A percentile compares a stretch with the other conserved stretches of the same genome.
Evolutionary conservation across 1,284 basidiomycete genomes (phyloP).

Genomic region (Singerocomus inundabilis): DNA sequence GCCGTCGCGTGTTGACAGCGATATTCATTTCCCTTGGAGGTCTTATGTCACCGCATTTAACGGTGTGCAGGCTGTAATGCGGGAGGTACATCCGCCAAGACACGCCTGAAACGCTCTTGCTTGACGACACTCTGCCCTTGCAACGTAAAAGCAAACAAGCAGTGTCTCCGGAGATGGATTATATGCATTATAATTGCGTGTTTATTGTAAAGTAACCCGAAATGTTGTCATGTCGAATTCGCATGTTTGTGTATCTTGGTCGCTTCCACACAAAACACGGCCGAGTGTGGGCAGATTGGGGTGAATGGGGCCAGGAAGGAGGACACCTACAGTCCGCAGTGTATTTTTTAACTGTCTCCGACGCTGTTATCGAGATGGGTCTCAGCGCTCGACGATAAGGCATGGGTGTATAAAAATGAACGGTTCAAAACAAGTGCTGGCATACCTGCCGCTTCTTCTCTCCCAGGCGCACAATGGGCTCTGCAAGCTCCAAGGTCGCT

Average conservation of each 20-base stretch:
- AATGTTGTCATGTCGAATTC: conserved; percentile 6
- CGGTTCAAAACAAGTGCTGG: conserved; percentile 13
- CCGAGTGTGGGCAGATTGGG: not conserved
- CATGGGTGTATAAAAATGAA: conserved; percentile 27
- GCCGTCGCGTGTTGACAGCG: conserved; percentile 5
- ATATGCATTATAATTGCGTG: not conserved
- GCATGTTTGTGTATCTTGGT: not conserved
- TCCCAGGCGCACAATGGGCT: conserved; percentile 22
- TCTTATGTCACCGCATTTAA: conserved; percentile 33
- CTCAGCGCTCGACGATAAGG: conserved; percentile 22
- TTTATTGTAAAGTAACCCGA: not conserved
- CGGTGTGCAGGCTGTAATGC: conserved; percentile 29
- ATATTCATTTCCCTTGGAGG: conserved; percentile 22
- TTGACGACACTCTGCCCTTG: not conserved
- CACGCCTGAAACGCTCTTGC: conserved; percentile 2
- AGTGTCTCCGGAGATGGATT: not conserved
- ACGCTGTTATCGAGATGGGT: conserved; percentile 6
- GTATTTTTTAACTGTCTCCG: too few relatives aligned
- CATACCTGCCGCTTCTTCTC: conserved; percentile 5
- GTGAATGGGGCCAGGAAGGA: not conserved
- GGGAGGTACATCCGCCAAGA: not conserved
- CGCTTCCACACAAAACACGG: not conserved
- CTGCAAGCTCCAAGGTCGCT: conserved; percentile 23
- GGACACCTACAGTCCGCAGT: not conserved
- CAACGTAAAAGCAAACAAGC: not conserved